Evolutionary conservation across 2,329 filamentous ascomycete species (phyloP).

Genomic region (Penicillium sp.): DNA sequence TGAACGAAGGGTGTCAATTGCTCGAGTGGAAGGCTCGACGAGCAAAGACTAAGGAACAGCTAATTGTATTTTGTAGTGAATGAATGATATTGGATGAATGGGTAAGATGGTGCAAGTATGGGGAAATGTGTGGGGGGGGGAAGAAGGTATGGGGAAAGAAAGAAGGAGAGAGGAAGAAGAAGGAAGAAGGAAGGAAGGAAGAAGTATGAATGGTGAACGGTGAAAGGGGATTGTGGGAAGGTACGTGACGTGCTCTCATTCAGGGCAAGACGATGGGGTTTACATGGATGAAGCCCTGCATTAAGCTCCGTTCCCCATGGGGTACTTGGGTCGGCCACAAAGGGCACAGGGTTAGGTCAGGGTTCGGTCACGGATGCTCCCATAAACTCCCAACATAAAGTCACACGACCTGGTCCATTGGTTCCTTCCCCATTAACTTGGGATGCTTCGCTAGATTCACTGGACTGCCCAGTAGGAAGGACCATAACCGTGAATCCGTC

Average conservation of each 20-base stretch:
- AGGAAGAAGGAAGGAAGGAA: neutral
- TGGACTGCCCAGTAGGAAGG: conserved; percentile 10
- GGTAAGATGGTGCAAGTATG: neutral
- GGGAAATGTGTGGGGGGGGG: neutral
- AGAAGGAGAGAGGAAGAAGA: neutral
- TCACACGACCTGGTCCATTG: conserved; percentile 3
- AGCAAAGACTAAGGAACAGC: neutral
- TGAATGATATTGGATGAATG: neutral
- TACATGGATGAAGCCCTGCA: neutral
- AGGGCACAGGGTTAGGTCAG: conserved; percentile 9
- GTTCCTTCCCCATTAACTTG: neutral
- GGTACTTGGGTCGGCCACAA: neutral
- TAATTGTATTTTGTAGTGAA: neutral
- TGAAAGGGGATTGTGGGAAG: neutral
- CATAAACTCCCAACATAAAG: conserved; percentile 44
- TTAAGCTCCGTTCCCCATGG: neutral
- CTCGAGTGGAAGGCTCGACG: neutral
- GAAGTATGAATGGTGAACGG: neutral
- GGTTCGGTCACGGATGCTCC: conserved; percentile 29
- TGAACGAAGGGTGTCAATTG: neutral
- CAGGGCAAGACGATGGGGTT: neutral
- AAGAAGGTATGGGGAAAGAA: neutral
- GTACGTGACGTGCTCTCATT: neutral
- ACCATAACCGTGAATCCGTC: conserved; percentile 42
- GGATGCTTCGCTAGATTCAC: neutral